Base-by-base conservation (phyloP, 2,329 filamentous ascomycete species). In the Aquanectria penicillioides region DNA sequence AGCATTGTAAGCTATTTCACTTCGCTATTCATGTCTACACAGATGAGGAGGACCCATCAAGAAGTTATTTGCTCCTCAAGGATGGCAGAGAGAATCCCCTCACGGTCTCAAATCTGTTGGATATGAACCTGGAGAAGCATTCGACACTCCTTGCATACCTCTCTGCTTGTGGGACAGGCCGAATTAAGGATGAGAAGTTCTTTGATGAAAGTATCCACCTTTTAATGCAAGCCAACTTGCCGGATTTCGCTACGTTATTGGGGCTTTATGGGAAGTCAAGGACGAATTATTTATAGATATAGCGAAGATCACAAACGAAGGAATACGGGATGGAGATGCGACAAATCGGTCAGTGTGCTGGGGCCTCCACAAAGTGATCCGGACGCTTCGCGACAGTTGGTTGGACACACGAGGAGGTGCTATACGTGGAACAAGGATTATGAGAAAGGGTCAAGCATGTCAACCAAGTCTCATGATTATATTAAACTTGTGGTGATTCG, bases 141-240 rank as follows among this genome's bases (percentile, higher is more conserved):
- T 3, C 54, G 1, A 72, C 72, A 2, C 76, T 77, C 40, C 69
- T 78, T 2, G 77, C 71, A 0, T 79, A 75, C 37, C 73, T 79
- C 4, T 79, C 76, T 3, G 75, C 76, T 0, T 79, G 76, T 44
- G 64, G 57, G 1, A 78, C 77, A 0, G 71, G 72, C 0, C 31
- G 61, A 13, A 69, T 65, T 20, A 57, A 61, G 7, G 47, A 63
- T 5, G 55, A 67, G 0, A 50, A 41, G 1, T 55, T 75, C 3
- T 6, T 68, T 0, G 78, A 81, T 29, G 77, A 81, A 51, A 59
- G 57, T 2, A 69, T 81, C 6, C 75, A 80, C 54, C 62, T 81
- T 0, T 71, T 12, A 28, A 48, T 6, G 48, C 26, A 9, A 43
- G n/a, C 17, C 55, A 58, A 18, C 20, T 58, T 6, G 48, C 41